Evolutionary conservation across 768 basidiomycete species (phyloP).

Genomic region (Tulasnella sp.): DNA sequence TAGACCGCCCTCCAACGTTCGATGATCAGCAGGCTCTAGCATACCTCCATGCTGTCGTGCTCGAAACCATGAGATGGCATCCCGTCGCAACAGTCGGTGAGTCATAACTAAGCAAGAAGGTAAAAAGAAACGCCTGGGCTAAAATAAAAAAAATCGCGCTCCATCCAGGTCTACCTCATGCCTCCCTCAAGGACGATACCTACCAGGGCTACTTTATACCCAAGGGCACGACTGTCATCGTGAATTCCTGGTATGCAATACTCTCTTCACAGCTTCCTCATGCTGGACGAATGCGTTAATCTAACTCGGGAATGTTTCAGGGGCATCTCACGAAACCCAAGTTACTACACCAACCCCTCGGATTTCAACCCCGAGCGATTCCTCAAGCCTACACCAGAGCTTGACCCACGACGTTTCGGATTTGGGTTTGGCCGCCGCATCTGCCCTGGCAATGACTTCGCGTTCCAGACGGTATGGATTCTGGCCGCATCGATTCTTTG

Average conservation of each 20-base stretch:
- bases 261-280: too few relatives aligned
- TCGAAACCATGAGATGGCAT: conserved; percentile 8
- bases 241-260: too few relatives aligned
- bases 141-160: too few relatives aligned
- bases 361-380: neutral
- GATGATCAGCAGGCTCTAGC: conserved; percentile 4
- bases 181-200: too few relatives aligned
- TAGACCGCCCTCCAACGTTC: conserved; percentile 12
- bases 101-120: neutral
- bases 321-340: neutral
- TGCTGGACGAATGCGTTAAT: too few relatives aligned
- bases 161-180: too few relatives aligned
- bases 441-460: neutral
- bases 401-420: neutral
- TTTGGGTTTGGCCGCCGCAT: neutral
- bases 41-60: conserved; percentile 19
- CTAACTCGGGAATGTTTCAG: neutral
- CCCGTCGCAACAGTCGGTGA: neutral
- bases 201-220: too few relatives aligned
- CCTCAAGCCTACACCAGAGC: neutral
- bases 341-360: neutral
- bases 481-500: neutral
- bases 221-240: too few relatives aligned
- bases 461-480: neutral
- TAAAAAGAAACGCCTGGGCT: too few relatives aligned